Percentiles rank a stretch among this genome's conserved stretches.
Evolutionary conservation across 2,329 filamentous ascomycete species (phyloP).

Genomic region (Neonectria neomacrospora): DNA sequence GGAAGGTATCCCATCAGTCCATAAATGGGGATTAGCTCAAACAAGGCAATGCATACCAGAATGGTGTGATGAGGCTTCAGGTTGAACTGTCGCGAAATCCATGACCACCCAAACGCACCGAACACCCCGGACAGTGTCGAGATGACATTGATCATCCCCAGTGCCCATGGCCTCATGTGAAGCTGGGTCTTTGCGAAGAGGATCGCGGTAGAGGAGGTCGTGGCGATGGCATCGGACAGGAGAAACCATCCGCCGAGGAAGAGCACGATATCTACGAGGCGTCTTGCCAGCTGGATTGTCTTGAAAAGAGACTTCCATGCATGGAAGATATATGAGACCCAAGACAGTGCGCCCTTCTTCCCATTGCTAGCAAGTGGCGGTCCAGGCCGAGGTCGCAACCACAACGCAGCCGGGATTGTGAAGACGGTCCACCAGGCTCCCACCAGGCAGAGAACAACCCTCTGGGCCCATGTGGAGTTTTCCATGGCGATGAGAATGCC

Average conservation of each 20-base stretch:
- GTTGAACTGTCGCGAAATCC: slow-evolving; percentile 74
- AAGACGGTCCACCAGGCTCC: slow-evolving; percentile 95
- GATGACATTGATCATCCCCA: slow-evolving; percentile 94
- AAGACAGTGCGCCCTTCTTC: slow-evolving; percentile 54
- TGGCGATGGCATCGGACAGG: slow-evolving; percentile 92
- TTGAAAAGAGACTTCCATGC: slow-evolving; percentile 89
- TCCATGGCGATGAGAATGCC: slow-evolving; percentile 77
- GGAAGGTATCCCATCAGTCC: slow-evolving; percentile 90
- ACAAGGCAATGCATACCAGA: slow-evolving; percentile 87
- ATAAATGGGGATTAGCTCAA: slow-evolving; percentile 93
- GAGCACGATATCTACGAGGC: slow-evolving; percentile 77
- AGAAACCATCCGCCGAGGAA: slow-evolving; percentile 94
- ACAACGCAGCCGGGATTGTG: slow-evolving; percentile 86
- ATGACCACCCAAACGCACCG: slow-evolving; percentile 91
- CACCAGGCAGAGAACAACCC: slow-evolving; percentile 86
- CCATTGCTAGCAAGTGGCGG: slow-evolving; percentile 72
- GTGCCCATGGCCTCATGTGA: slow-evolving; percentile 85
- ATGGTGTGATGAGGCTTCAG: slow-evolving; percentile 88
- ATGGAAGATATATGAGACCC: slow-evolving; percentile 79
- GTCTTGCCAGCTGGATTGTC: slow-evolving; percentile 79
- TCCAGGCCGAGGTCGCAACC: slow-evolving; percentile 88
- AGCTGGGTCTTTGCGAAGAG: slow-evolving; percentile 95
- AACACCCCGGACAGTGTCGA: slow-evolving; percentile 85
- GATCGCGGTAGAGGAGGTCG: slow-evolving; percentile 92
- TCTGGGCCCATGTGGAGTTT: slow-evolving; percentile 85